phyloP scores from a whole-genome alignment of 2,329 filamentous ascomycete genomes.

The Clonostachys chloroleuca region DNA sequence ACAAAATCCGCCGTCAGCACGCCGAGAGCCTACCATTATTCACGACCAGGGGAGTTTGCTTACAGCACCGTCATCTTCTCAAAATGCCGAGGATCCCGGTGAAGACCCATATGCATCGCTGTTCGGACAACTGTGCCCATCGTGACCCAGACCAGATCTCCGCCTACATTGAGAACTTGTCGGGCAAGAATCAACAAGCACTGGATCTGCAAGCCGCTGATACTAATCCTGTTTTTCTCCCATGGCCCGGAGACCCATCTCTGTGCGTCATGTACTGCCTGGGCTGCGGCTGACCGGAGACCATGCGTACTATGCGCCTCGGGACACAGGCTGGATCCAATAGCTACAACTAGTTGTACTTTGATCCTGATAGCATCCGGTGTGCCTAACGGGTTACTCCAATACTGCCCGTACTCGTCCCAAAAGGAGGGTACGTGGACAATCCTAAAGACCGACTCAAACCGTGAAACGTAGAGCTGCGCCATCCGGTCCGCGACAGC shows the following conservation, averaged over 20 bases:
- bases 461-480: constrained; percentile 37
- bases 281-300: constrained; percentile 11
- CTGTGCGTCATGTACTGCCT: constrained; percentile 34
- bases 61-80: constrained; percentile 24
- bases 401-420: constrained; percentile 41
- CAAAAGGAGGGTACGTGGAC: constrained; percentile 48
- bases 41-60: neutral
- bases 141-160: constrained; percentile 34
- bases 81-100: constrained; percentile 33
- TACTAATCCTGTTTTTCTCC: constrained; percentile 22
- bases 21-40: no score
- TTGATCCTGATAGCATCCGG: constrained; percentile 19
- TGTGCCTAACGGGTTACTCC: constrained; percentile 24
- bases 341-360: constrained; percentile 31
- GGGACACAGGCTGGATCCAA: constrained; percentile 27
- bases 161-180: constrained; percentile 31
- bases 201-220: constrained; percentile 29
- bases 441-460: constrained; percentile 46
- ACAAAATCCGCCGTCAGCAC: no score
- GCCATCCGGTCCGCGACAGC: constrained; percentile 6
- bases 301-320: constrained; percentile 12
- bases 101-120: constrained; percentile 37
- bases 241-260: constrained; percentile 32
- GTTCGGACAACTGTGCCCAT: constrained; percentile 30
- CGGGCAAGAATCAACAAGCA: constrained; percentile 31